A percentile compares a stretch with the other conserved stretches of the same genome.
Evolutionary conservation across 345 rosid genomes (phyloP).

Genomic region (Raphanus raphanistrum): DNA sequence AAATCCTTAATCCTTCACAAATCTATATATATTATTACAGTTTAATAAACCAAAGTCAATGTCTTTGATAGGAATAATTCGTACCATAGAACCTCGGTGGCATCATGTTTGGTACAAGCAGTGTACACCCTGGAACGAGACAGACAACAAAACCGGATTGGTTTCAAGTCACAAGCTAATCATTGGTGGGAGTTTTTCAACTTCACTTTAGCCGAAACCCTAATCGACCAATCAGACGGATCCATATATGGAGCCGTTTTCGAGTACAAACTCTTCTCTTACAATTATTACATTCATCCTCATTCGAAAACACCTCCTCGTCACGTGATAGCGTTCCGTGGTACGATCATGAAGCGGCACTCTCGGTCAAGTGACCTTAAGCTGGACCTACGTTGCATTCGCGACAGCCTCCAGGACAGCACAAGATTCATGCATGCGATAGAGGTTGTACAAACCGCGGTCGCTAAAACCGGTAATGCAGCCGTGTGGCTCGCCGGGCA

Average conservation of each 20-base stretch:
- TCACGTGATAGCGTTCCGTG: slow-evolving; percentile 69
- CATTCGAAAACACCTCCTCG: slow-evolving; percentile 43
- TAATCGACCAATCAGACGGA: slow-evolving; percentile 56
- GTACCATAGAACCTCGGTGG: slow-evolving; percentile 54
- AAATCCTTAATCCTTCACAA: background rate
- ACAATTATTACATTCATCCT: background rate
- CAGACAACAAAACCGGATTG: slow-evolving; percentile 50
- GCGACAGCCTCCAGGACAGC: slow-evolving; percentile 52
- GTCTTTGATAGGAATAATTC: slow-evolving; percentile 45
- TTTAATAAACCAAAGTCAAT: slow-evolving; percentile 10
- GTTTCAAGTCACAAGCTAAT: slow-evolving; percentile 46
- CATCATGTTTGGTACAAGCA: slow-evolving; percentile 58
- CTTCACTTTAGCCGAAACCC: slow-evolving; percentile 45
- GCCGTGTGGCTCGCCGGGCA: slow-evolving; percentile 69
- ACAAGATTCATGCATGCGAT: slow-evolving; percentile 55
- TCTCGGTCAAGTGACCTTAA: slow-evolving; percentile 52
- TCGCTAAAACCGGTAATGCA: slow-evolving; percentile 42
- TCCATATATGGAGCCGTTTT: slow-evolving; percentile 68
- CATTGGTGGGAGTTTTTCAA: slow-evolving; percentile 75
- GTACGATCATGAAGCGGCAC: slow-evolving; percentile 51
- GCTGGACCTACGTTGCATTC: slow-evolving; percentile 47
- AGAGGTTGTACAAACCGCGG: slow-evolving; percentile 45
- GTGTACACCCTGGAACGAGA: slow-evolving; percentile 55
- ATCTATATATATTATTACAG: slow-evolving; percentile 4
- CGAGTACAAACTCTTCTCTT: slow-evolving; percentile 30